Conservation (phyloP, 2,329 filamentous ascomycete genomes). For the Decorospora gaudefroyi region DNA sequence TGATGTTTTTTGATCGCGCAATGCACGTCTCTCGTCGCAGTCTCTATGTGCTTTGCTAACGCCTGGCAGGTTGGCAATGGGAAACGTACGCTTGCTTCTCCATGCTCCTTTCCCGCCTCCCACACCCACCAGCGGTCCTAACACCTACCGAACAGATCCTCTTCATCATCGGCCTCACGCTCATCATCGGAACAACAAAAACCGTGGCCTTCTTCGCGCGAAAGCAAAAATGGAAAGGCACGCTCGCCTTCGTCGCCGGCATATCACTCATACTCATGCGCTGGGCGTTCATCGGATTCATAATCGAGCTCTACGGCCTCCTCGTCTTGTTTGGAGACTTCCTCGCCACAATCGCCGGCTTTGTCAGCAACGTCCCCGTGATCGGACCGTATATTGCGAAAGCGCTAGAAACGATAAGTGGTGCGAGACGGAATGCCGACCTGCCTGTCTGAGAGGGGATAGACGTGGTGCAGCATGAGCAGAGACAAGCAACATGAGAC, state of each 20-base stretch:
- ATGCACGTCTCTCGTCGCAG: constrained; percentile 64
- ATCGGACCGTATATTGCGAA: constrained; percentile 84
- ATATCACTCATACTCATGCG: constrained; percentile 83
- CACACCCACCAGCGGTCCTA: constrained; percentile 5
- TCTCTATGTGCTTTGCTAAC: constrained; percentile 14
- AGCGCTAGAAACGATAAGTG: constrained; percentile 57
- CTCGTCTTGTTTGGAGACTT: constrained; percentile 95
- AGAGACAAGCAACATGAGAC: no score
- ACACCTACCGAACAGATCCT: constrained; percentile 68
- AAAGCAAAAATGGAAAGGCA: constrained; percentile 89
- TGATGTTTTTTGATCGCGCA: constrained; percentile 97
- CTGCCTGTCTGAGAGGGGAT: constrained; percentile 18
- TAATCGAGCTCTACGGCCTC: constrained; percentile 90
- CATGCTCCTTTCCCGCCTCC: constrained; percentile 1
- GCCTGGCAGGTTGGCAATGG: constrained; percentile 81
- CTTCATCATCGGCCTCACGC: constrained; percentile 93
- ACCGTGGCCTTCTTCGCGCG: constrained; percentile 94
- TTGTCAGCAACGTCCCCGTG: constrained; percentile 81
- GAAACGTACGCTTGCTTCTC: constrained; percentile 69
- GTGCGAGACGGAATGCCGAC: constrained; percentile 18
- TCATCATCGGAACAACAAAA: constrained; percentile 91
- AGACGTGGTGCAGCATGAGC: background rate
- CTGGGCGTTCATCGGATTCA: constrained; percentile 90
- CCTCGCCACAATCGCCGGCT: constrained; percentile 85
- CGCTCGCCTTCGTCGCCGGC: constrained; percentile 81